Conservation (phyloP, 148 eudicot species). For the Chenopodium album region DNA sequence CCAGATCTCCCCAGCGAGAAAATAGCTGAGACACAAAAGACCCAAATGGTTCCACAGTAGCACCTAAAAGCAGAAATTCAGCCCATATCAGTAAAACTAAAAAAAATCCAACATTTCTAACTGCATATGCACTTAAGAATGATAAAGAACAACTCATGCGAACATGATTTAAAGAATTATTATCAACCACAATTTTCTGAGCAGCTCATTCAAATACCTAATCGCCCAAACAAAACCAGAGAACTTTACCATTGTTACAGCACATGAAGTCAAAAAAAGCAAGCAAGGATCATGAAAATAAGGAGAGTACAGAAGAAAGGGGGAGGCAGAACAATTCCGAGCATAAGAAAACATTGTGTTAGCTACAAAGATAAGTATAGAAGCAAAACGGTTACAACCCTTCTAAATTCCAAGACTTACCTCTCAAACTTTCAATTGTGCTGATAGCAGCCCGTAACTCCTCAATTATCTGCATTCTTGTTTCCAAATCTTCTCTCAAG, state of each 20-base stretch:
- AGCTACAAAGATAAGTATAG: neutral
- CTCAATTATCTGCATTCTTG: constrained; percentile 52
- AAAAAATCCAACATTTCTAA: neutral
- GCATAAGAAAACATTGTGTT: neutral
- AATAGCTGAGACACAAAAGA: constrained; percentile 90
- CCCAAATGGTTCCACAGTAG: constrained; percentile 97
- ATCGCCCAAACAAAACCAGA: neutral
- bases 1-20: constrained; percentile 89
- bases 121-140: neutral
- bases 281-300: neutral
- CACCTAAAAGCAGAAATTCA: constrained; percentile 54
- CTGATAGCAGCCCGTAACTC: constrained; percentile 52
- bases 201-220: neutral
- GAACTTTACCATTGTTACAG: neutral
- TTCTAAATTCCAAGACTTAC: constrained; percentile 34
- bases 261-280: neutral
- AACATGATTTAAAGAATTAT: neutral
- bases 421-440: constrained; percentile 75
- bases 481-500: constrained; percentile 49
- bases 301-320: neutral
- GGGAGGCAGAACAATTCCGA: neutral
- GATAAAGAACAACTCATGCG: neutral
- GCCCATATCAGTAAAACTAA: neutral
- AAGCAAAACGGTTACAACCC: neutral
- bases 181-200: neutral